Evolutionary conservation across 805 yeast species (phyloP), one percentile per base, ranked within the genome.

Genomic region (Kazachstania viticola): DNA sequence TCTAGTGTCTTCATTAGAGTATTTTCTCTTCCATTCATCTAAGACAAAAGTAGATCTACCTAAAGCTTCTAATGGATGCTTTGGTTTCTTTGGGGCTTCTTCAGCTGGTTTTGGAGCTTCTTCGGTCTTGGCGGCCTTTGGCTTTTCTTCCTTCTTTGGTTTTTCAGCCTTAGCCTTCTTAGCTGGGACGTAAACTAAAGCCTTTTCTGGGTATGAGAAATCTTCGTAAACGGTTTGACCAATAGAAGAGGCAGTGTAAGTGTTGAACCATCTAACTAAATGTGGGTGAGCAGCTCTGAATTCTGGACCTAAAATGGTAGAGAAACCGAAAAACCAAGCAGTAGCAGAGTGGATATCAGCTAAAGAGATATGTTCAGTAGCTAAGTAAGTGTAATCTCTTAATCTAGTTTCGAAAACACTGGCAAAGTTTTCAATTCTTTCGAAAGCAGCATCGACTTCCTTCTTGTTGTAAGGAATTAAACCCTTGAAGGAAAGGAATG

Each of bases 1-100:
- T 67, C 96, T 82, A 59, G 97, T 88, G 54, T 91, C 97, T 67
- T 84, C 88, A 73, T 88, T 91, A 44, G 96, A 85, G 79, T 91
- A 88, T 45, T 66, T 65, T 69, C 95, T 80, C 76, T 91, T 91
- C 93, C 95, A 87, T 64, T 83, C 91, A 58, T 88, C 96, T 42
- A 88, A 52, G 49, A 76, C 65, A 48, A 69, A 65, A 40, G 78
- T 52, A 39, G 83, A 60, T 58, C 73, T 79, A 51, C 91, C 93
- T 44, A 88, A 74, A 38, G 69, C 66, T 60, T 75, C 93, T 60
- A 87, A 75, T 56, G 97, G 96, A 68, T 88, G 97, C 64, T 79
- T 80, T 46, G 85, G 72, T 67, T 81, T 82, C 70, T 79, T 79
- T 52, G 56, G 62, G n/a, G 58, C 63, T 19, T 19, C 22, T 19